Evolutionary conservation across 2,329 filamentous ascomycete species (phyloP).

Genomic region (Claviceps pusilla): DNA sequence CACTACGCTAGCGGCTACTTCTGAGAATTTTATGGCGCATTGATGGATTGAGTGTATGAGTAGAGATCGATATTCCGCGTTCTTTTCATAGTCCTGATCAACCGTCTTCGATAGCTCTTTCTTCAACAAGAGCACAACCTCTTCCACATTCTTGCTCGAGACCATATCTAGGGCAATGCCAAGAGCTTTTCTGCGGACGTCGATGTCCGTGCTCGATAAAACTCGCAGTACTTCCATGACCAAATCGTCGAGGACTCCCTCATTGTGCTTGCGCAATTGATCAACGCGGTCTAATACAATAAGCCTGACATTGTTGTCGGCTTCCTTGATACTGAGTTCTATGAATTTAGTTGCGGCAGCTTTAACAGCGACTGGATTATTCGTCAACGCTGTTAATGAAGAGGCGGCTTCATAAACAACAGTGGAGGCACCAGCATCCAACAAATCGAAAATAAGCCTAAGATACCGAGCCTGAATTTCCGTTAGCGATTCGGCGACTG

Average conservation of each 20-base stretch:
- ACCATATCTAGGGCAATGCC: constrained; percentile 92
- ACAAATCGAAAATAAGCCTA: constrained; percentile 85
- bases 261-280: constrained; percentile 71
- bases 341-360: constrained; percentile 93
- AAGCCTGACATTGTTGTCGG: constrained; percentile 97
- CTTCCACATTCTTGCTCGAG: constrained; percentile 95
- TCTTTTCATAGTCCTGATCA: constrained; percentile 98
- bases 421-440: constrained; percentile 84
- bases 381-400: constrained; percentile 82
- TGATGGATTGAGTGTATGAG: constrained; percentile 96
- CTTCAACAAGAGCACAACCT: constrained; percentile 89
- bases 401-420: constrained; percentile 97
- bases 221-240: constrained; percentile 96
- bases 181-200: constrained; percentile 84
- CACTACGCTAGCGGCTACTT: constrained; percentile 92
- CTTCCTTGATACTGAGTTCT: constrained; percentile 90
- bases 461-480: constrained; percentile 61
- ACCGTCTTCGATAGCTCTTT: constrained; percentile 97
- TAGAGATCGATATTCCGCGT: constrained; percentile 83
- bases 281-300: constrained; percentile 94
- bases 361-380: constrained; percentile 94
- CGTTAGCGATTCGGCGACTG: constrained; percentile 9
- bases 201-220: constrained; percentile 86
- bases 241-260: constrained; percentile 81
- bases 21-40: constrained; percentile 97